Conservation (phyloP, 2,329 filamentous ascomycete species). For the Penicillium sp. region DNA sequence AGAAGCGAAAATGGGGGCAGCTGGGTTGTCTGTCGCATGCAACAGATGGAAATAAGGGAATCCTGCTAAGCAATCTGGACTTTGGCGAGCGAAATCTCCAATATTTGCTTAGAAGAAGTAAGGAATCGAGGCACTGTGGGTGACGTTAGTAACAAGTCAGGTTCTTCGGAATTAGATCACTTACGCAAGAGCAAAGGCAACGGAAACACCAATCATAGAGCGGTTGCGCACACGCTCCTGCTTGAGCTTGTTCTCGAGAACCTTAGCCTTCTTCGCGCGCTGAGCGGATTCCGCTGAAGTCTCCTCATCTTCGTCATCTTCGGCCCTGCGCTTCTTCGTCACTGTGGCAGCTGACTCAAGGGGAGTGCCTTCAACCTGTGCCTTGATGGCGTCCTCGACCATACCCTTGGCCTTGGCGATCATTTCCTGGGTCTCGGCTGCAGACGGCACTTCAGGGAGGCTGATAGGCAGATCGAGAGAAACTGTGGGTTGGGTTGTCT, state of each 20-base stretch:
- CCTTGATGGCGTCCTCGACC: conserved; percentile 70
- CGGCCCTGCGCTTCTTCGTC: conserved; percentile 71
- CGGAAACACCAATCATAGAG: conserved; percentile 81
- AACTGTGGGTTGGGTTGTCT: conserved; percentile 72
- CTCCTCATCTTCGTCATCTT: conserved; percentile 56
- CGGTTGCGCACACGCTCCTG: conserved; percentile 85
- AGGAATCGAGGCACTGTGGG: conserved; percentile 47
- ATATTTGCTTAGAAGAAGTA: conserved; percentile 45
- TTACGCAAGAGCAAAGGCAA: conserved; percentile 88
- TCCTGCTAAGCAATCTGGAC: neutral
- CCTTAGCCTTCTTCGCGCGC: conserved; percentile 69
- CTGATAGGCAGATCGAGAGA: conserved; percentile 74
- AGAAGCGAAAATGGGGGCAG: conserved; percentile 10
- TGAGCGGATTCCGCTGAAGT: conserved; percentile 43
- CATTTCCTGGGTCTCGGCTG: conserved; percentile 80
- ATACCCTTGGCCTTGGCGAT: conserved; percentile 84
- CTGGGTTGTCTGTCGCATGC: conserved; percentile 5
- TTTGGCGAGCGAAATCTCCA: conserved; percentile 3
- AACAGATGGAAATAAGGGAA: conserved; percentile 3
- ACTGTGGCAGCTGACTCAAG: conserved; percentile 35
- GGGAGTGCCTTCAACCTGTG: conserved; percentile 43
- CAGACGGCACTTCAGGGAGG: conserved; percentile 67
- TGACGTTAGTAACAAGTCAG: conserved; percentile 19
- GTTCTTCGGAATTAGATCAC: conserved; percentile 42
- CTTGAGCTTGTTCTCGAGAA: conserved; percentile 73